Conservation (phyloP, 352 stramenopile genomes). For the Pythium brassicae region DNA sequence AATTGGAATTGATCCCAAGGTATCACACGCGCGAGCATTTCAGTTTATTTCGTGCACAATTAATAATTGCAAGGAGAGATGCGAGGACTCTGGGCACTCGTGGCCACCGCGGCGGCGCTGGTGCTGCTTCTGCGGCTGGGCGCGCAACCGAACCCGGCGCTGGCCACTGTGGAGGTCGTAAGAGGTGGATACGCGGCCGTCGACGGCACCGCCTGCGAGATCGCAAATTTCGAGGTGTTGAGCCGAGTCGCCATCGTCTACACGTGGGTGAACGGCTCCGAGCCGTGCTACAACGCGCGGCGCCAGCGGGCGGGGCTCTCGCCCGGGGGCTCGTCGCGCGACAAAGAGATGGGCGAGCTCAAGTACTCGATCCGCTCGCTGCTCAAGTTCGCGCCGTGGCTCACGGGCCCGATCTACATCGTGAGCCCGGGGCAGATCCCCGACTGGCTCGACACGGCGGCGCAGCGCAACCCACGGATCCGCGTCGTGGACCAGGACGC, state of each 20-base stretch:
- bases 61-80: conserved; percentile 13
- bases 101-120: conserved; percentile 36
- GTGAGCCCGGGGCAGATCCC: conserved; percentile 79
- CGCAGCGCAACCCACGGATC: conserved; percentile 55
- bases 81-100: conserved; percentile 46
- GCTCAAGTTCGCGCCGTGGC: conserved; percentile 74
- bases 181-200: conserved; percentile 31
- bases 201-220: conserved; percentile 42
- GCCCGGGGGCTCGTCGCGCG: conserved; percentile 56
- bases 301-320: conserved; percentile 44
- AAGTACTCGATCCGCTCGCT: conserved; percentile 84
- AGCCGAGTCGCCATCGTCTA: conserved; percentile 74
- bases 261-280: conserved; percentile 83
- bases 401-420: conserved; percentile 80
- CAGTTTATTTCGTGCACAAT: background rate
- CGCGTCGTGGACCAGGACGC: conserved; percentile 75
- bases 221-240: conserved; percentile 61
- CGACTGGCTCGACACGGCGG: conserved; percentile 60
- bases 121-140: conserved; percentile 45
- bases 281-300: conserved; percentile 72
- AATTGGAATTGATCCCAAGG: no score
- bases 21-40: no score
- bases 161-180: conserved; percentile 45
- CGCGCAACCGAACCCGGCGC: conserved; percentile 42
- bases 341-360: conserved; percentile 85